Evolutionary conservation across 2,329 filamentous ascomycete species (phyloP).

Genomic region (Thielaviopsis musarum): DNA sequence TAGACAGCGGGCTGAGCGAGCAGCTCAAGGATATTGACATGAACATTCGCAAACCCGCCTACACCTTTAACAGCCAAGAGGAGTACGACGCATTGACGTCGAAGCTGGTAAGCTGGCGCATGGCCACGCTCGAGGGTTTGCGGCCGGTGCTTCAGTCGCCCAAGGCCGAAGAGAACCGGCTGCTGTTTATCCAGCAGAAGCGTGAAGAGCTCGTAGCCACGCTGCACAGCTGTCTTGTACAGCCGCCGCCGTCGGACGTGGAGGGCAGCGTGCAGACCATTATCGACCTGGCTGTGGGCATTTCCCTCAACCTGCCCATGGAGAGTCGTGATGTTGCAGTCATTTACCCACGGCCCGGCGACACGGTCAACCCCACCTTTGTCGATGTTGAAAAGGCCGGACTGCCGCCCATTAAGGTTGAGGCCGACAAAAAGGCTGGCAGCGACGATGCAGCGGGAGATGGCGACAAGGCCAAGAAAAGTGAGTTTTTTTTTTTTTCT

Average conservation of each 20-base stretch:
- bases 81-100: constrained; percentile 76
- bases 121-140: constrained; percentile 86
- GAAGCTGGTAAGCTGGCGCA: constrained; percentile 83
- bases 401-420: constrained; percentile 33
- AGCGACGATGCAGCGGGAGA: constrained; percentile 24
- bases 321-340: constrained; percentile 86
- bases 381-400: constrained; percentile 76
- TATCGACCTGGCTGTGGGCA: constrained; percentile 72
- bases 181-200: constrained; percentile 51
- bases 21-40: constrained; percentile 75
- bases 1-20: constrained; percentile 59
- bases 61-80: constrained; percentile 59
- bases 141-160: constrained; percentile 49
- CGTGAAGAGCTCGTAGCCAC: constrained; percentile 51
- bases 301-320: constrained; percentile 70
- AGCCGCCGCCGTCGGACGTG: constrained; percentile 65
- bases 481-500: constrained; percentile 21
- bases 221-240: constrained; percentile 56
- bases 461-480: constrained; percentile 31
- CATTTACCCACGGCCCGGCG: constrained; percentile 67
- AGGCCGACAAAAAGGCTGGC: neutral
- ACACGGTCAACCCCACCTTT: constrained; percentile 47
- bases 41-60: constrained; percentile 66
- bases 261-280: constrained; percentile 84
- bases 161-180: constrained; percentile 48